Conservation (phyloP, 768 basidiomycete genomes). For the Strobilomyces echinocephalus region DNA sequence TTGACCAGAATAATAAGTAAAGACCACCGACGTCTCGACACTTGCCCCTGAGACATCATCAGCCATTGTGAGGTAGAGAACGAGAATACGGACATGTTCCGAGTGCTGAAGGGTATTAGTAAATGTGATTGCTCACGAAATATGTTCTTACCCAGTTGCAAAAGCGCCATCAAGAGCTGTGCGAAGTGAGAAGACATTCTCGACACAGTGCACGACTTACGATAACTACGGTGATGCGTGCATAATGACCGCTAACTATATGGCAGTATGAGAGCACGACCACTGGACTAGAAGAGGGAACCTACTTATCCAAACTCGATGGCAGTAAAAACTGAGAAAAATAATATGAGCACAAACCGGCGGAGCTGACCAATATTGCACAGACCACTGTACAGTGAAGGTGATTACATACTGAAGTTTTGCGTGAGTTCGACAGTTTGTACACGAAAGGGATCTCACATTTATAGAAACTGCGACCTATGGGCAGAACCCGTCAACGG, state of each 20-base stretch:
- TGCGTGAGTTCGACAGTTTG: background rate
- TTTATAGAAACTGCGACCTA: slow-evolving; percentile 6
- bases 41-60: background rate
- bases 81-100: slow-evolving; percentile 6
- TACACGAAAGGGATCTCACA: background rate
- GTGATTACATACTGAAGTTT: slow-evolving; percentile 4
- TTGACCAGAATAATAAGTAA: background rate
- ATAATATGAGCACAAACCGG: background rate
- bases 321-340: slow-evolving; percentile 12
- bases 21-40: slow-evolving; percentile 1
- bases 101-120: background rate
- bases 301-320: slow-evolving; percentile 19
- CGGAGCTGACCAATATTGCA: background rate
- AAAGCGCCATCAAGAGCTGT: background rate
- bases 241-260: slow-evolving; percentile 2
- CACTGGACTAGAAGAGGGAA: background rate
- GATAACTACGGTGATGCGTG: background rate
- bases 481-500: background rate
- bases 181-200: background rate
- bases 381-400: slow-evolving; percentile 12
- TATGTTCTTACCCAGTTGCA: slow-evolving; percentile 5
- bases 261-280: too few species aligned
- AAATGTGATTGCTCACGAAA: background rate
- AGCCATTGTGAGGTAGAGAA: background rate
- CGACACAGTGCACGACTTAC: background rate